Conservation (phyloP, 352 stramenopile species). For the Phytopythium chamaehyphon region DNA sequence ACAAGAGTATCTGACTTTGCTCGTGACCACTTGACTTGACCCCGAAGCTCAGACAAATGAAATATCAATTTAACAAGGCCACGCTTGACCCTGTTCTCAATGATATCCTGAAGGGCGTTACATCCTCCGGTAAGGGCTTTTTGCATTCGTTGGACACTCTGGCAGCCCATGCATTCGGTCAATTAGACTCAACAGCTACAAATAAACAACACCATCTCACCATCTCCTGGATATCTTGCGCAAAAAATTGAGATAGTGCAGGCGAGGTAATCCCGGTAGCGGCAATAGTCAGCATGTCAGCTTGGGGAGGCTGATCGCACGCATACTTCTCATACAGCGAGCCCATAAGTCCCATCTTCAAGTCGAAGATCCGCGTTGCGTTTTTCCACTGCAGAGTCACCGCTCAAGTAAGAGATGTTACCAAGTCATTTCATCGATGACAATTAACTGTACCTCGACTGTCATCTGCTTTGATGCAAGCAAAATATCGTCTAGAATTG, state of each 20-base stretch:
- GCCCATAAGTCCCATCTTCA: constrained; percentile 72
- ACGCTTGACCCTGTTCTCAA: constrained; percentile 32
- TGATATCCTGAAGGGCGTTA: constrained; percentile 24
- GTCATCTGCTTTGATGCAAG: constrained; percentile 31
- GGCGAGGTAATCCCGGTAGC: constrained; percentile 56
- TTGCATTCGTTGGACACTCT: constrained; percentile 62
- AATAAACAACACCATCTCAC: constrained; percentile 18
- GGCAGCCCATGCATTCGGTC: background rate
- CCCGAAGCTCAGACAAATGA: constrained; percentile 49
- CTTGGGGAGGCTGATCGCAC: constrained; percentile 51
- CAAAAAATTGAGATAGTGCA: constrained; percentile 71
- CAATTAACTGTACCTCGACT: constrained; percentile 44
- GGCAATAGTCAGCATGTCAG: constrained; percentile 67
- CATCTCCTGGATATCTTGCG: constrained; percentile 81
- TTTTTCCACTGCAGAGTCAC: constrained; percentile 67
- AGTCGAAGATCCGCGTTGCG: constrained; percentile 67
- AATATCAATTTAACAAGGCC: constrained; percentile 37
- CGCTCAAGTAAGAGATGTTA: no score
- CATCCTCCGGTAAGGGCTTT: constrained; percentile 44
- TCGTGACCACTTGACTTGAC: constrained; percentile 42
- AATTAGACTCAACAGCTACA: no score
- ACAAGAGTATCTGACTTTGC: constrained; percentile 23
- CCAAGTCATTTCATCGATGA: no score
- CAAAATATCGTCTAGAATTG: constrained; percentile 26
- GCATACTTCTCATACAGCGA: constrained; percentile 80